phyloP scores from a whole-genome alignment of 345 rosid species.

The Adansonia digitata region DNA sequence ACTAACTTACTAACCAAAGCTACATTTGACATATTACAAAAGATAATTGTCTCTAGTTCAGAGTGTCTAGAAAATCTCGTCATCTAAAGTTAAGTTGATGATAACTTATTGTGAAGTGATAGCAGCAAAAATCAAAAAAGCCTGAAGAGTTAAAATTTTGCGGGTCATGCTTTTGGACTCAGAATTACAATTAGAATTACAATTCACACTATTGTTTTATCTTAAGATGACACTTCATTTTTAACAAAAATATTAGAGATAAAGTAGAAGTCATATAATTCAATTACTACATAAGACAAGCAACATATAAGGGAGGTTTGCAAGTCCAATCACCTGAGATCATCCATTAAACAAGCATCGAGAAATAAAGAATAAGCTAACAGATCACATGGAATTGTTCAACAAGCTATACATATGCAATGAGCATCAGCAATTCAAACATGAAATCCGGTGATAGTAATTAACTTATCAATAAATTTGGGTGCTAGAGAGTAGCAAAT shows the following conservation, averaged over 20 bases:
- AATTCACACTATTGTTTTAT: not conserved
- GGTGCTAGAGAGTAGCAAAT: not conserved
- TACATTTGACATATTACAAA: not conserved
- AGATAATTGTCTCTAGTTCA: not conserved
- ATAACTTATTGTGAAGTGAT: not conserved
- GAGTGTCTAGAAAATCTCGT: not conserved
- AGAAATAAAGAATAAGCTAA: not conserved
- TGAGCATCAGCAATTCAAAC: not conserved
- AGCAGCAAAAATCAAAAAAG: not conserved
- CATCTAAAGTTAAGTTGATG: not conserved
- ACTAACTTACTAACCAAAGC: not conserved
- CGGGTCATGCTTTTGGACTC: not conserved
- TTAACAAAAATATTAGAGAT: not conserved
- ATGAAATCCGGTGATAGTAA: not conserved
- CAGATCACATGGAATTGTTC: not conserved
- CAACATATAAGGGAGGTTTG: not conserved
- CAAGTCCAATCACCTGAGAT: not conserved
- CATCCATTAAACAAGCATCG: not conserved
- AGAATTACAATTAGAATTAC: not conserved
- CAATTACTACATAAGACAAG: not conserved
- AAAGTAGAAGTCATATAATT: not conserved
- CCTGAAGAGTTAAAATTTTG: not conserved
- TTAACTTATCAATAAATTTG: not conserved
- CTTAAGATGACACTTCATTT: not conserved
- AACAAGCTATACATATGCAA: not conserved